These are phyloP conservation scores for Phytophthora brassicae DNA, from an alignment of 352 stramenopile species.

Conservation along the genomic window DNA sequence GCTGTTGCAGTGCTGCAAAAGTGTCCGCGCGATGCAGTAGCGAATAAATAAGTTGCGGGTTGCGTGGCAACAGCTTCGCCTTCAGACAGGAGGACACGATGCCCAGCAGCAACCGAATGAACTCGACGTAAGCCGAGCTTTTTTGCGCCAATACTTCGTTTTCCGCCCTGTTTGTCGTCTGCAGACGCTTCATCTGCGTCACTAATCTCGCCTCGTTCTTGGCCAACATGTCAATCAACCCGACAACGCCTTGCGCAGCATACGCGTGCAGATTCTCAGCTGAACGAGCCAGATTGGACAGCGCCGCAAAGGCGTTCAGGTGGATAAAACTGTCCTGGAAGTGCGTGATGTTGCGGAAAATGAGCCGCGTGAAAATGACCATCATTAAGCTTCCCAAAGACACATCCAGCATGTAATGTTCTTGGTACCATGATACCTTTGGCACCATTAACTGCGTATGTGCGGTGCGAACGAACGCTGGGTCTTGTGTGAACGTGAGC, in stretches of 20 bases:
- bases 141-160: constrained; percentile 55
- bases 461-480: constrained; percentile 58
- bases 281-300: constrained; percentile 75
- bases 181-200: constrained; percentile 43
- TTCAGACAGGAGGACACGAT: constrained; percentile 72
- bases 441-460: constrained; percentile 63
- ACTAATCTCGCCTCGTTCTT: constrained; percentile 76
- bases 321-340: constrained; percentile 84
- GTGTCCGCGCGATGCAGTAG: constrained; percentile 69
- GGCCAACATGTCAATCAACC: constrained; percentile 66
- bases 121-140: constrained; percentile 72
- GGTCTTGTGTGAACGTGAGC: constrained; percentile 66
- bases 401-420: constrained; percentile 77
- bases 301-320: constrained; percentile 64
- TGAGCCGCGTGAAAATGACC: constrained; percentile 75
- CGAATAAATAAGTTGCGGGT: constrained; percentile 89
- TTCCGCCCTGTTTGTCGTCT: constrained; percentile 34
- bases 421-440: constrained; percentile 74
- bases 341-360: constrained; percentile 79
- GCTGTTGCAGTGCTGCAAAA: constrained; percentile 52
- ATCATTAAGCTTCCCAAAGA: constrained; percentile 76
- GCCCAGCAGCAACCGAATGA: constrained; percentile 68
- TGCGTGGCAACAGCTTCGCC: constrained; percentile 59
- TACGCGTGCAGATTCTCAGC: constrained; percentile 77
- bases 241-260: constrained; percentile 69